Conservation (phyloP, 179 eudicot genomes). For the Beta lomatogona region DNA sequence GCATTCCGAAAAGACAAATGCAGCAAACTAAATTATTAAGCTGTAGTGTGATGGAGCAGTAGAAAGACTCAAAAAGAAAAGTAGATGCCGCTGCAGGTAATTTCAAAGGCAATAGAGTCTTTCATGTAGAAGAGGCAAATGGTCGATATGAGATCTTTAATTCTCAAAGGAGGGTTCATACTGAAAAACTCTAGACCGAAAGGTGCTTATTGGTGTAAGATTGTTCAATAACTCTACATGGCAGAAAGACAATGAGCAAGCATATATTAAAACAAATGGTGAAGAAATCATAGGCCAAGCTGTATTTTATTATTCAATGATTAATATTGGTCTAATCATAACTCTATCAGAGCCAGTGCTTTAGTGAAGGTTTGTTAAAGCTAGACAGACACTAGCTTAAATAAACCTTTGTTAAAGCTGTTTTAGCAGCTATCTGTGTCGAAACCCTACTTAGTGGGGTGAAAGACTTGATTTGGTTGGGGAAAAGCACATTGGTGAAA, state of each 20-base stretch:
- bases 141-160: background rate
- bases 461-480: background rate
- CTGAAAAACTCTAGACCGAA: background rate
- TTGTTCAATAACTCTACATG: background rate
- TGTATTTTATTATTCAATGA: background rate
- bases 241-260: background rate
- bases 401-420: background rate
- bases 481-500: background rate
- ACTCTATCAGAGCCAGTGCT: background rate
- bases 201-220: background rate
- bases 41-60: background rate
- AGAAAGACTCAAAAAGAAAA: conserved; percentile 3
- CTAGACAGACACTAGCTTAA: background rate
- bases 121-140: background rate
- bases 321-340: background rate
- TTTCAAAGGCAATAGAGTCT: background rate
- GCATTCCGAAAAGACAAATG: conserved; percentile 16
- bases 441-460: background rate
- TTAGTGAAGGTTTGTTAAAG: background rate
- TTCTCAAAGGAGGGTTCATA: background rate
- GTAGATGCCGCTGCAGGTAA: background rate
- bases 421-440: background rate
- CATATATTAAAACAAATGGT: background rate
- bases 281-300: background rate
- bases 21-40: background rate